These are phyloP conservation scores for Coelastrella sp. DNA, from an alignment of 139 green algal species.

Conservation along the genomic window DNA sequence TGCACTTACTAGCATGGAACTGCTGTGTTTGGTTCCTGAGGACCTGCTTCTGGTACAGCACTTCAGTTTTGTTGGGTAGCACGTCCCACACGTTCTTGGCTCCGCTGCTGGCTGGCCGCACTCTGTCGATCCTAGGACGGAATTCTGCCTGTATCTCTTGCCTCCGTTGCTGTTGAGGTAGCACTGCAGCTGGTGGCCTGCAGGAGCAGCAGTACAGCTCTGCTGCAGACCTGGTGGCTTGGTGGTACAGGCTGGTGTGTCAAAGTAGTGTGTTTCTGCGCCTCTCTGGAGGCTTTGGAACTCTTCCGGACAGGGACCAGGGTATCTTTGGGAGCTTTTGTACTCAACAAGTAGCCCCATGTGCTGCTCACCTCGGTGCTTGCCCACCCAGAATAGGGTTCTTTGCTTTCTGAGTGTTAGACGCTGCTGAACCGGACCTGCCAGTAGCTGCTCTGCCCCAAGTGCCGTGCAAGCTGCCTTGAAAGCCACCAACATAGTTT, in stretches of 20 bases:
- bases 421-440: not conserved
- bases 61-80: conserved; percentile 24
- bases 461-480: conserved; percentile 53
- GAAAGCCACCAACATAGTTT: conserved; percentile 48
- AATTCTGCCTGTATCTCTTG: not conserved
- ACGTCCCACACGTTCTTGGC: conserved; percentile 56
- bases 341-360: not conserved
- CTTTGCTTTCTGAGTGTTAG: not conserved
- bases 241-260: too few relatives aligned
- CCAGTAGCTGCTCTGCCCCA: conserved; percentile 56
- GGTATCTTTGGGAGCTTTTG: too few relatives aligned
- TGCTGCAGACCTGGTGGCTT: too few relatives aligned
- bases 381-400: conserved; percentile 15
- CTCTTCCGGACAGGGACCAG: too few relatives aligned
- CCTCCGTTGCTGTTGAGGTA: not conserved
- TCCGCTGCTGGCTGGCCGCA: conserved; percentile 45
- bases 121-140: not conserved
- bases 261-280: too few relatives aligned
- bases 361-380: not conserved
- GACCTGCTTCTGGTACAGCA: not conserved
- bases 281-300: too few relatives aligned
- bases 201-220: not conserved
- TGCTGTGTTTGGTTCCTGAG: conserved; percentile 9
- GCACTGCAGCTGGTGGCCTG: conserved; percentile 4
- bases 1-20: not conserved